Evolutionary conservation across 2,329 filamentous ascomycete genomes (phyloP).

Genomic region (Penicillium sp.): DNA sequence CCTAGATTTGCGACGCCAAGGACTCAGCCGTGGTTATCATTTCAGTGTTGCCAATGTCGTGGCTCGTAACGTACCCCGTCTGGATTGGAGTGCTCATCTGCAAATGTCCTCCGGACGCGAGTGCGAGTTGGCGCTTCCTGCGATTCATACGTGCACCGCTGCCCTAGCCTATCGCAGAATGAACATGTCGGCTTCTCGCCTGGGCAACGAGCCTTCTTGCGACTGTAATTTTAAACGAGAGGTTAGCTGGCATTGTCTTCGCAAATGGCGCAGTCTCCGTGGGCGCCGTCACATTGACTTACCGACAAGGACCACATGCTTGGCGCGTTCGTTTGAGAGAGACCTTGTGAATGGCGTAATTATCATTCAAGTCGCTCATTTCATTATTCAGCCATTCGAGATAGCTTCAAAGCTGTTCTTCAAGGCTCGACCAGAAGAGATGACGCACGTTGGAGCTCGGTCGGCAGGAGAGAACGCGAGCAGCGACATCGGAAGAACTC

Average conservation of each 20-base stretch:
- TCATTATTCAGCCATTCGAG: neutral
- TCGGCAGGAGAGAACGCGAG: neutral
- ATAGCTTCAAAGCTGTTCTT: neutral
- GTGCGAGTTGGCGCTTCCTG: slow-evolving; percentile 8
- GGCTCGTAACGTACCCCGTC: slow-evolving; percentile 1
- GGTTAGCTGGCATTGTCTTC: neutral
- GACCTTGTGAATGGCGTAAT: slow-evolving; percentile 30
- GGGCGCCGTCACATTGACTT: slow-evolving; percentile 1
- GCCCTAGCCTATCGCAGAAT: slow-evolving; percentile 26
- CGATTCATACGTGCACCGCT: slow-evolving; percentile 24
- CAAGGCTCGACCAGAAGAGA: neutral
- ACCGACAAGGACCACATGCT: slow-evolving; percentile 32
- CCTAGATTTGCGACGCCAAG: neutral
- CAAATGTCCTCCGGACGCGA: neutral
- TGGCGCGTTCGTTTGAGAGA: slow-evolving; percentile 30
- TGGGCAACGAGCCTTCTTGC: slow-evolving; percentile 32
- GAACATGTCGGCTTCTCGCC: slow-evolving; percentile 32
- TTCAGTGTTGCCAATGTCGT: neutral
- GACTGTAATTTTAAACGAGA: slow-evolving; percentile 9
- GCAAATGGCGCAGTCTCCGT: neutral
- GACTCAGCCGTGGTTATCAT: neutral
- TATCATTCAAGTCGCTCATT: slow-evolving; percentile 26
- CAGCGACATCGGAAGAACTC: slow-evolving; percentile 1
- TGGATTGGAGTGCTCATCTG: neutral
- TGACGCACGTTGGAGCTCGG: slow-evolving; percentile 2